phyloP scores from a whole-genome alignment of 140 eudicot genomes.

The Senecio squalidus region DNA sequence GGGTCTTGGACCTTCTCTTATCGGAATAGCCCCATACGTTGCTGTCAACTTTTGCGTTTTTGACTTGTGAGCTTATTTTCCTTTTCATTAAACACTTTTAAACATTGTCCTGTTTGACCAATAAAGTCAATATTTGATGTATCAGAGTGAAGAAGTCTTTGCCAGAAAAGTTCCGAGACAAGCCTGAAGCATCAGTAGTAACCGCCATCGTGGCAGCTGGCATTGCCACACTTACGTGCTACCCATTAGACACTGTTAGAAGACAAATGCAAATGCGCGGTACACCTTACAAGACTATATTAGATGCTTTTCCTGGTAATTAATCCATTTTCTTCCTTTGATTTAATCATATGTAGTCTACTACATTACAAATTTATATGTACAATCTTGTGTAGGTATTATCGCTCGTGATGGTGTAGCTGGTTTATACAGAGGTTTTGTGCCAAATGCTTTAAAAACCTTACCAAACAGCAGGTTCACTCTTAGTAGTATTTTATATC shows the following conservation, averaged over 20 bases:
- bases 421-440: constrained; percentile 85
- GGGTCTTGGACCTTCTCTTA: constrained; percentile 89
- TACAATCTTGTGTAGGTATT: constrained; percentile 42
- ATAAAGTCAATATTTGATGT: constrained; percentile 15
- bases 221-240: constrained; percentile 75
- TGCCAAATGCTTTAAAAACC: constrained; percentile 72
- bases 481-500: neutral
- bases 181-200: constrained; percentile 62
- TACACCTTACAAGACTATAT: constrained; percentile 62
- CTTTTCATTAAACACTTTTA: neutral
- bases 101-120: neutral
- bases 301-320: constrained; percentile 80
- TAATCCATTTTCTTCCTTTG: neutral
- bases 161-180: constrained; percentile 81
- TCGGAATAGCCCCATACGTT: constrained; percentile 92
- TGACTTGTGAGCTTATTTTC: constrained; percentile 69
- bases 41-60: constrained; percentile 96
- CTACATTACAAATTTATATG: neutral
- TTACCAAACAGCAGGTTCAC: constrained; percentile 88
- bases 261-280: constrained; percentile 95
- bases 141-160: constrained; percentile 84
- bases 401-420: constrained; percentile 75
- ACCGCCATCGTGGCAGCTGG: constrained; percentile 79
- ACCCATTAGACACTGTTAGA: constrained; percentile 82
- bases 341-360: neutral